Evolutionary conservation across 805 yeast genomes (phyloP).

Genomic region (Cyberlindnera euphorbiiphila): DNA sequence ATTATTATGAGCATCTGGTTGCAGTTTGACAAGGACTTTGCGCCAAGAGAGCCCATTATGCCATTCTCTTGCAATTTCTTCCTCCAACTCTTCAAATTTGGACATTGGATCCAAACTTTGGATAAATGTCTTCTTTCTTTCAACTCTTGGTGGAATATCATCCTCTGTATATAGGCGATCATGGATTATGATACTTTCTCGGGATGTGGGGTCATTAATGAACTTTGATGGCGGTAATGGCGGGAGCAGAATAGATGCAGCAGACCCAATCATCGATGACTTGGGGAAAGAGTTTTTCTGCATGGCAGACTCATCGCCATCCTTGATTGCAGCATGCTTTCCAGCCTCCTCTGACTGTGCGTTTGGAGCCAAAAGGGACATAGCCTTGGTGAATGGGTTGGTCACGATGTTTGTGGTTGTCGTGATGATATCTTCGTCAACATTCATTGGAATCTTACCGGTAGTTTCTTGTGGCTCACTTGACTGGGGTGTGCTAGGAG

Average conservation of each 20-base stretch:
- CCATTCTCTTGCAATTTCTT: conserved; percentile 65
- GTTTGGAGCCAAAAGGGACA: conserved; percentile 40
- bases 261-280: conserved; percentile 66
- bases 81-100: conserved; percentile 51
- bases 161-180: conserved; percentile 56
- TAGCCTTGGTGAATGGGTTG: conserved; percentile 43
- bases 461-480: conserved; percentile 5
- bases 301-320: conserved; percentile 5
- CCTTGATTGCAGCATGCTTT: too few relatives aligned
- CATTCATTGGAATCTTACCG: conserved; percentile 17
- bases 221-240: conserved; percentile 62
- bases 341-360: conserved; percentile 12
- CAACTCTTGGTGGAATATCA: conserved; percentile 39
- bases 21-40: conserved; percentile 59
- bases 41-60: conserved; percentile 69
- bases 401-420: conserved; percentile 28
- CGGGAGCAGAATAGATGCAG: conserved; percentile 61
- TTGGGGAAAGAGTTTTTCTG: conserved; percentile 45
- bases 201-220: conserved; percentile 57
- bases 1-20: conserved; percentile 77
- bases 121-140: conserved; percentile 26
- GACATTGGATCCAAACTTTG: conserved; percentile 31
- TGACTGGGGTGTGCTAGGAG: too few relatives aligned
- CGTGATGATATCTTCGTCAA: conserved; percentile 14
- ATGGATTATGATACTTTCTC: conserved; percentile 60